These are phyloP conservation scores for Gnetum montanum DNA, from an alignment of 75 land plant species.

Conservation along the genomic window DNA sequence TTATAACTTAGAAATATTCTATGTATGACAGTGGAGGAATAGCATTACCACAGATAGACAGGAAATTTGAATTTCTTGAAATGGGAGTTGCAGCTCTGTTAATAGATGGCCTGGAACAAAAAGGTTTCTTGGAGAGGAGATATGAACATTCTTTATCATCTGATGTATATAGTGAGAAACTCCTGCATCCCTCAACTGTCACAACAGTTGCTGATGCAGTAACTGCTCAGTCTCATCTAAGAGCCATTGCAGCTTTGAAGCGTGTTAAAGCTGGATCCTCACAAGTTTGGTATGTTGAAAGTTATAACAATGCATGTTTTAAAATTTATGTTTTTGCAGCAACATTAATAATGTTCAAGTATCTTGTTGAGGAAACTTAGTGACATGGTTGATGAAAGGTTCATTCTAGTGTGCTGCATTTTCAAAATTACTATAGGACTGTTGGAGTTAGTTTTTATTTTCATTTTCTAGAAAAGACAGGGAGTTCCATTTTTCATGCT, in stretches of 20 bases:
- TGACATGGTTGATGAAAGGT: too few relatives aligned
- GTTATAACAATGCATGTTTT: too few relatives aligned
- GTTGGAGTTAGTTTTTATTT: too few relatives aligned
- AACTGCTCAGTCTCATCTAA: constrained; percentile 66
- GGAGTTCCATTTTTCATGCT: background rate
- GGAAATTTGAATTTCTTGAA: constrained; percentile 52
- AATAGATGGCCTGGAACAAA: constrained; percentile 48
- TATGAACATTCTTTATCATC: constrained; percentile 22
- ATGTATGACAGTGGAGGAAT: constrained; percentile 55
- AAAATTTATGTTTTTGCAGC: too few relatives aligned
- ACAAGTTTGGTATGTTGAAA: constrained; percentile 61
- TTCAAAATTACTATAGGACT: too few relatives aligned
- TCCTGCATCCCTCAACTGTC: constrained; percentile 72
- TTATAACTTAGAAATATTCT: background rate
- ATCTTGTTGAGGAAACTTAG: too few relatives aligned
- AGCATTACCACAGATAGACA: constrained; percentile 45
- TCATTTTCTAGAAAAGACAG: constrained; percentile 1
- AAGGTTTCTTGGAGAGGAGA: constrained; percentile 28
- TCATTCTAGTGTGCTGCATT: too few relatives aligned
- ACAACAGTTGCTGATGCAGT: constrained; percentile 53
- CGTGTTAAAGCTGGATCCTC: constrained; percentile 62
- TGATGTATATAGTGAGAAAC: constrained; percentile 44
- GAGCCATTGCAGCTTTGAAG: constrained; percentile 80
- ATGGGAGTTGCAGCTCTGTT: constrained; percentile 90
- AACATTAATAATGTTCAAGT: too few relatives aligned